Evolutionary conservation across 2,329 filamentous ascomycete genomes (phyloP).

Genomic region (Plectosphaerella cucumerina): DNA sequence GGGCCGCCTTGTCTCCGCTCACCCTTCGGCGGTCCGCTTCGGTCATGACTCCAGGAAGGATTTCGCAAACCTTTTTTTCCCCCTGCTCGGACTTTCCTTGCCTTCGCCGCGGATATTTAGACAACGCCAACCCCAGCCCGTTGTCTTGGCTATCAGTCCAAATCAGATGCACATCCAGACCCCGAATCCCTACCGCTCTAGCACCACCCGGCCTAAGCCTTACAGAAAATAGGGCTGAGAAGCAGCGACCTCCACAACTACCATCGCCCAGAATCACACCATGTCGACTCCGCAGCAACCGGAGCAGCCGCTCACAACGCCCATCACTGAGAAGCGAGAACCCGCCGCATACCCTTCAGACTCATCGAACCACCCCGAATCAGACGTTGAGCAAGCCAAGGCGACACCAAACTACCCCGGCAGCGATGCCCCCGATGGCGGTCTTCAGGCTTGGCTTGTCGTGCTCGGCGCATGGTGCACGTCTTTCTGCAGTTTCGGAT

Average conservation of each 20-base stretch:
- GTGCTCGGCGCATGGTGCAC: conserved; percentile 35
- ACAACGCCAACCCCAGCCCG: no score
- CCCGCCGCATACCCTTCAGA: not conserved
- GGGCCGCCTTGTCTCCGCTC: no score
- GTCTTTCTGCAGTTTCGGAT: conserved; percentile 36
- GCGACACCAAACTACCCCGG: not conserved
- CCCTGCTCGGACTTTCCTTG: no score
- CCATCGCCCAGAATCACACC: not conserved
- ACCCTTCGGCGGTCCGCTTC: no score
- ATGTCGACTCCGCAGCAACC: not conserved
- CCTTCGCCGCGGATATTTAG: no score
- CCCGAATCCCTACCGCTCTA: no score
- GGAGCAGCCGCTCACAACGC: not conserved
- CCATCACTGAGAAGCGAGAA: not conserved
- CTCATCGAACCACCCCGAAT: not conserved
- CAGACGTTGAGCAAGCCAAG: not conserved
- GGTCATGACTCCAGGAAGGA: no score
- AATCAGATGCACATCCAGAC: no score
- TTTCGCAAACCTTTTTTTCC: no score
- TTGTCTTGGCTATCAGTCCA: no score
- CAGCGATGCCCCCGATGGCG: conserved; percentile 21
- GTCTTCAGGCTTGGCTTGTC: conserved; percentile 30
- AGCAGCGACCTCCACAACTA: not conserved
- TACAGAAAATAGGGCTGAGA: not conserved
- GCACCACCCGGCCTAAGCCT: no score